phyloP scores from a whole-genome alignment of 371 early-diverging fungal genomes.

The Rhizopus sp. region DNA sequence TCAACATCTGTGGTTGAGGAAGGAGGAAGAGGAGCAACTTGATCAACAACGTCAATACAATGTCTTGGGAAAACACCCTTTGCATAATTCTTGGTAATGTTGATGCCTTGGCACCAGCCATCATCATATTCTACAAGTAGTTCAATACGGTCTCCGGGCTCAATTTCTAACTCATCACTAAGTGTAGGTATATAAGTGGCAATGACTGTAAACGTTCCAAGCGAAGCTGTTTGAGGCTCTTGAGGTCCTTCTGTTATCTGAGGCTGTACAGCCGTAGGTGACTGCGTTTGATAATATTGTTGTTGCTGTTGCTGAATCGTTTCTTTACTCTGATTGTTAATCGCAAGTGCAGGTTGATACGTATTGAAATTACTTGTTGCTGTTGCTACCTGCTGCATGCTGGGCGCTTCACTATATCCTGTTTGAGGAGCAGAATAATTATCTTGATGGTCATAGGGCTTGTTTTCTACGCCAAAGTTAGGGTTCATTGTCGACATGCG shows the following conservation, averaged over 20 bases:
- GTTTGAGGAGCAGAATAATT: neutral
- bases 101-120: constrained; percentile 62
- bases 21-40: neutral
- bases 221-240: neutral
- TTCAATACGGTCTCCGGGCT: constrained; percentile 54
- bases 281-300: constrained; percentile 1
- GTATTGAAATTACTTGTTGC: neutral
- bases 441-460: neutral
- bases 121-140: constrained; percentile 61
- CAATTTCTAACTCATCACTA: constrained; percentile 60
- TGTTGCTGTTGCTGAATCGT: constrained; percentile 3
- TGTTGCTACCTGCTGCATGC: neutral
- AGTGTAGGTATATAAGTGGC: constrained; percentile 56
- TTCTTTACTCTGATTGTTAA: neutral
- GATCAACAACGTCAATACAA: constrained; percentile 39
- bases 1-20: constrained; percentile 9
- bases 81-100: constrained; percentile 44
- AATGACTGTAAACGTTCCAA: constrained; percentile 43
- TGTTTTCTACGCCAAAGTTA: neutral
- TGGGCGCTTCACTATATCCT: neutral
- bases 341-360: neutral
- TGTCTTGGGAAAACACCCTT: constrained; percentile 62
- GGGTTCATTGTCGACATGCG: constrained; percentile 7
- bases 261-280: neutral
- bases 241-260: neutral